These are phyloP conservation scores for Leishmania arabica DNA, from an alignment of 208 protist species.

Conservation along the genomic window DNA sequence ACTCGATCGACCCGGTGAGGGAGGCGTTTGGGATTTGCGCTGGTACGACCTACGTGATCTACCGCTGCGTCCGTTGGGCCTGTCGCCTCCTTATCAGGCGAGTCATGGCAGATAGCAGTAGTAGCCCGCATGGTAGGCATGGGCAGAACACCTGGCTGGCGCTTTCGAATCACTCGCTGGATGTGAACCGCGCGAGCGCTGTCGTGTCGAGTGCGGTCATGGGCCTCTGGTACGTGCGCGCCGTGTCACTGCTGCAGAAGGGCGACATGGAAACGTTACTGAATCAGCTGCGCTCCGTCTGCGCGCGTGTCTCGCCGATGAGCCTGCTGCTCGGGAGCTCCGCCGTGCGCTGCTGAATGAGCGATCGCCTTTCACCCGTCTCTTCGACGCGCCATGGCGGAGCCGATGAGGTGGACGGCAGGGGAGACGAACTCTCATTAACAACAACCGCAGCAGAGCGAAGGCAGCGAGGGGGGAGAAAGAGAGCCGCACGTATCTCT, in stretches of 20 bases:
- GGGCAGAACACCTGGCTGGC: conserved; percentile 35
- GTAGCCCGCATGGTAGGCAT: background rate
- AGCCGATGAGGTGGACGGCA: background rate
- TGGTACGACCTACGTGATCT: conserved; percentile 63
- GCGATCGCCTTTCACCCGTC: background rate
- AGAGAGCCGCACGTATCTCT: background rate
- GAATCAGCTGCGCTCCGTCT: conserved; percentile 44
- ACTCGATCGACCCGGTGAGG: conserved; percentile 48
- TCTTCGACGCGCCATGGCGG: background rate
- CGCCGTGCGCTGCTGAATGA: background rate
- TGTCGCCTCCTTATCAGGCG: conserved; percentile 38
- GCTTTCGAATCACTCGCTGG: conserved; percentile 20
- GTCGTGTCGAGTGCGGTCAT: conserved; percentile 48
- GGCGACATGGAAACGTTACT: conserved; percentile 44
- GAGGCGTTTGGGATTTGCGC: conserved; percentile 76
- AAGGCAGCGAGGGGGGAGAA: background rate
- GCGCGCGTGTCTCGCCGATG: conserved; percentile 49
- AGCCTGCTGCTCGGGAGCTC: conserved; percentile 32
- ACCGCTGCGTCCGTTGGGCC: conserved; percentile 48
- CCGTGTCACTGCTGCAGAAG: conserved; percentile 57
- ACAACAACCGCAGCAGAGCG: too few species aligned
- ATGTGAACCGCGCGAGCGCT: conserved; percentile 40
- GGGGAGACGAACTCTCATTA: background rate
- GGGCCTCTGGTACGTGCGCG: conserved; percentile 60
- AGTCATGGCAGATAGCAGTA: conserved; percentile 29